phyloP scores from a whole-genome alignment of 768 basidiomycete genomes.

The Mrakia frigida region DNA sequence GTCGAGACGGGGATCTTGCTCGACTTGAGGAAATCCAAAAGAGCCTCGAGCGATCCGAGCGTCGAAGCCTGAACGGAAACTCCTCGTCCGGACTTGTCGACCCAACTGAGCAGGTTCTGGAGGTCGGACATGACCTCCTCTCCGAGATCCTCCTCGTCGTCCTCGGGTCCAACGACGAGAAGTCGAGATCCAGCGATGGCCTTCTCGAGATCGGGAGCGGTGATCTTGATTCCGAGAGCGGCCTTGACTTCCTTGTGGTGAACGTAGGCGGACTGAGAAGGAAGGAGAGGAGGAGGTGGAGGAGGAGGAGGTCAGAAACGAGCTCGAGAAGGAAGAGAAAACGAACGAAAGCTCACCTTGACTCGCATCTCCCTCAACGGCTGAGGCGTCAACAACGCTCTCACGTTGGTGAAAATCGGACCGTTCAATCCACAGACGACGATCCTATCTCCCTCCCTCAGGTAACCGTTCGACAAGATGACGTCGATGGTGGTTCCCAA shows the following conservation, averaged over 20 bases:
- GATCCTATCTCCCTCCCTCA: conserved; percentile 86
- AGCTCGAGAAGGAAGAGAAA: background rate
- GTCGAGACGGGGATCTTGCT: conserved; percentile 97
- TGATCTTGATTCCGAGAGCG: conserved; percentile 90
- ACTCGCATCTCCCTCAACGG: conserved; percentile 90
- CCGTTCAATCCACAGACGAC: conserved; percentile 96
- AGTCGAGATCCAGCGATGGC: conserved; percentile 95
- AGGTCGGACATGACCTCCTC: conserved; percentile 97
- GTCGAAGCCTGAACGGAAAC: conserved; percentile 98
- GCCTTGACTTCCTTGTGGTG: conserved; percentile 98
- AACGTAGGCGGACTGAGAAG: conserved; percentile 76
- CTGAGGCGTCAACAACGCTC: conserved; percentile 91
- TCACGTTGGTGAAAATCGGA: conserved; percentile 88
- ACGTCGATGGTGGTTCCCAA: conserved; percentile 97
- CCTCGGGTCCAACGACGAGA: conserved; percentile 86
- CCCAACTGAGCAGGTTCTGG: conserved; percentile 75
- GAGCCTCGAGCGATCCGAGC: conserved; percentile 90
- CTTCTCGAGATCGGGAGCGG: conserved; percentile 91
- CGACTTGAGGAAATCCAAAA: conserved; percentile 87
- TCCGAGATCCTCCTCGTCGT: conserved; percentile 89
- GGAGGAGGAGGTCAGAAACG: background rate
- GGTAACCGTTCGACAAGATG: conserved; percentile 85
- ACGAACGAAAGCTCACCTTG: conserved; percentile 57
- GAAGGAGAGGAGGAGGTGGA: background rate
- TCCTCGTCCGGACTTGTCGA: conserved; percentile 92